These are phyloP conservation scores for Epichloe sibirici DNA, from an alignment of 2,329 filamentous ascomycete species.

Conservation along the genomic window DNA sequence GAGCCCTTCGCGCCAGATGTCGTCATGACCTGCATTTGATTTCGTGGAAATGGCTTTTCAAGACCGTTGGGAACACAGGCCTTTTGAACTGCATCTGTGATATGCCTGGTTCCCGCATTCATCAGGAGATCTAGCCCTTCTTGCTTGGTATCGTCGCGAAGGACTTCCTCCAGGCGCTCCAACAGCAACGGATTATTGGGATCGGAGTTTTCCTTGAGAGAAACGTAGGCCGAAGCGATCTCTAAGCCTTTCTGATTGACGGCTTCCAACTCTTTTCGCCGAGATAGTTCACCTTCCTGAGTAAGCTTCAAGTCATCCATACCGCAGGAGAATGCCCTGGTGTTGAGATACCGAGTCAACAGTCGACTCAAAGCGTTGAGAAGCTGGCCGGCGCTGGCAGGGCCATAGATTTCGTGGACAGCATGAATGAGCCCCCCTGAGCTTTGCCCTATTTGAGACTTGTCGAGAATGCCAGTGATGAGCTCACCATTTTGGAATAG, in stretches of 20 bases:
- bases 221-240: slow-evolving; percentile 81
- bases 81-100: slow-evolving; percentile 69
- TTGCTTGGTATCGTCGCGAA: slow-evolving; percentile 85
- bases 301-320: slow-evolving; percentile 92
- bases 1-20: slow-evolving; percentile 90
- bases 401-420: slow-evolving; percentile 86
- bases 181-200: slow-evolving; percentile 59
- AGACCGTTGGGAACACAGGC: slow-evolving; percentile 72
- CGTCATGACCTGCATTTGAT: slow-evolving; percentile 99
- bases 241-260: slow-evolving; percentile 61
- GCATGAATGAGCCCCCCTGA: slow-evolving; percentile 82
- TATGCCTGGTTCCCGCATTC: slow-evolving; percentile 53
- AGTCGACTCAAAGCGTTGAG: slow-evolving; percentile 83
- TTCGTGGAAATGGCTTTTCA: slow-evolving; percentile 85
- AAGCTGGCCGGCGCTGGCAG: slow-evolving; percentile 72
- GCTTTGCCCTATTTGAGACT: slow-evolving; percentile 83
- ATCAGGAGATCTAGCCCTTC: slow-evolving; percentile 79
- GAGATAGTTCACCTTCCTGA: slow-evolving; percentile 58
- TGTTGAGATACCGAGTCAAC: slow-evolving; percentile 79
- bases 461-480: slow-evolving; percentile 84
- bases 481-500: slow-evolving; percentile 80
- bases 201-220: slow-evolving; percentile 54
- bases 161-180: slow-evolving; percentile 72
- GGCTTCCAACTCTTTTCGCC: slow-evolving; percentile 54
- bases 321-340: slow-evolving; percentile 92